phyloP scores from a whole-genome alignment of 2,329 filamentous ascomycete species.

The Colletotrichum tanaceti region DNA sequence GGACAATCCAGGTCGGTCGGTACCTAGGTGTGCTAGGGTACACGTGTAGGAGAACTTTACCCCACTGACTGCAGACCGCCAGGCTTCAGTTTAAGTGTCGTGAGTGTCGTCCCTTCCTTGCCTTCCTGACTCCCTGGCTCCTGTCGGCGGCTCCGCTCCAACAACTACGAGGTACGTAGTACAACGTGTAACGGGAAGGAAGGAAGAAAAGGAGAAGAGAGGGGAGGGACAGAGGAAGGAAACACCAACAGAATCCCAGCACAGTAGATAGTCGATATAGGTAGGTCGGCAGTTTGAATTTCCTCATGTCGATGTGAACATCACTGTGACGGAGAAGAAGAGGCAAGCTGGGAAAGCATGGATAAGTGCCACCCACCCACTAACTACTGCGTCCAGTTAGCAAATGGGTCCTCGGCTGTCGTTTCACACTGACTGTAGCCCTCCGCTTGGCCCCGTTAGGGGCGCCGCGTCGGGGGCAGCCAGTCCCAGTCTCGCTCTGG shows the following conservation, averaged over 20 bases:
- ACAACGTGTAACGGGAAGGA: constrained; percentile 17
- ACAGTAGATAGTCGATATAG: too few species aligned
- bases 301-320: background rate
- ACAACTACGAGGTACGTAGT: constrained; percentile 11
- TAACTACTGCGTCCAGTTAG: background rate
- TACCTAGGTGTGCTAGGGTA: too few species aligned
- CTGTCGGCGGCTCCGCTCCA: background rate
- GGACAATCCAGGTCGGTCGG: background rate
- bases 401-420: constrained; percentile 23
- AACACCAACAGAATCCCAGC: background rate
- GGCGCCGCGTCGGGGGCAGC: constrained; percentile 34
- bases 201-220: background rate
- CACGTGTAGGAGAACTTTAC: background rate
- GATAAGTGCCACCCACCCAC: constrained; percentile 4
- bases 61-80: constrained; percentile 3
- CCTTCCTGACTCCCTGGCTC: constrained; percentile 18
- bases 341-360: constrained; percentile 11
- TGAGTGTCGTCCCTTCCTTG: constrained; percentile 11
- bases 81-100: background rate
- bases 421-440: constrained; percentile 39
- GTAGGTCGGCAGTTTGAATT: background rate
- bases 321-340: background rate
- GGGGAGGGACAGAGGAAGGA: background rate
- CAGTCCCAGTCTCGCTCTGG: constrained; percentile 28
- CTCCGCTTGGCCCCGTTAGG: constrained; percentile 37